Base-by-base conservation (phyloP, 75 land plant species). In the Chamaecyparis obtusa region DNA sequence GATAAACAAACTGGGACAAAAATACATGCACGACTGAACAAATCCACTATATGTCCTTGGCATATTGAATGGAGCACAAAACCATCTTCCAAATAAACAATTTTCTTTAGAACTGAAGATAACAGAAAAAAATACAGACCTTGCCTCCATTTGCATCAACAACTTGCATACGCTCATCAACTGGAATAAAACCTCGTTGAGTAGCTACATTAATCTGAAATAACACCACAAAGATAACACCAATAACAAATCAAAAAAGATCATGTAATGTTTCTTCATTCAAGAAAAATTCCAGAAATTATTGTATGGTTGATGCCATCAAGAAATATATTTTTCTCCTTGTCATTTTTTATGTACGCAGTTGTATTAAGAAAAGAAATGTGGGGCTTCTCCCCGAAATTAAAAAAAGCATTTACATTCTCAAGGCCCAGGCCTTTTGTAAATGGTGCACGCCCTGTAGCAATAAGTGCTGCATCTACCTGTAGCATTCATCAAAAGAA, bases 401-500 rank as follows among this genome's bases (percentile, higher is more conserved):
- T 1, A 43, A 39, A 1, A 77, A 17, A 39, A 39, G 14, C 37
- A 78, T 83, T 57, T 94, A 98, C 99, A 93, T 95, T 98, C 86
- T 98, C 99, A 88, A 98, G 90, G 80, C 99, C 99, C 89, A 98
- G 92, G 54, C 99, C 99, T 37, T 94, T 93, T 51, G 99, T 98
- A 81, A 94, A 97, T 77, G 99, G 99, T 88, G 99, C 94, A 44
- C 99, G 93, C 83, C 99, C 99, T 88, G 99, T 97, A 85, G 99
- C 99, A 88, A 98, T 95, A 17, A 98, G 90, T 72, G 99, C 99
- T 84, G 99, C 99, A 97, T 98, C 99, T 35, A 98, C 99, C 99
- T 98, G 93, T 77, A 94, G 19, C 86, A 49, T 49, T 27, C 30
- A 80, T 24, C 5, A 41, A n/a, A 30, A 44, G 32, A 81, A 71